Evolutionary conservation across 768 basidiomycete species (phyloP).

Genomic region (Lactarius hatsudake): DNA sequence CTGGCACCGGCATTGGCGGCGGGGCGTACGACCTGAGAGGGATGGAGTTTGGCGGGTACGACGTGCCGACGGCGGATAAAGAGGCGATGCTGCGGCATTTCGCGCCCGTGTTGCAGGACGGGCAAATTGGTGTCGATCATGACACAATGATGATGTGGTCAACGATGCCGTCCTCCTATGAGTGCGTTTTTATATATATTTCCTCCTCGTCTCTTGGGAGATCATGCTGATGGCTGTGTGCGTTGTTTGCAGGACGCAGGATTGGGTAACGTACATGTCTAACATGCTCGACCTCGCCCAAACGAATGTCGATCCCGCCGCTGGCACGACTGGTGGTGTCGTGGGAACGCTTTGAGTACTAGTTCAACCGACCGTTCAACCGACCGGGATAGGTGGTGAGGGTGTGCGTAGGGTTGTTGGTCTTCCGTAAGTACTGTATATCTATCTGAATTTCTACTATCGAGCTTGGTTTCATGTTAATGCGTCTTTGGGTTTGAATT

Average conservation of each 20-base stretch:
- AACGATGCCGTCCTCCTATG: slow-evolving; percentile 21
- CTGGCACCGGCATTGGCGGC: neutral
- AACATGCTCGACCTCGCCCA: slow-evolving; percentile 19
- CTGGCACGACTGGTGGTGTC: neutral
- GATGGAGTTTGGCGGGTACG: slow-evolving; percentile 19
- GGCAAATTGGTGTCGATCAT: slow-evolving; percentile 26
- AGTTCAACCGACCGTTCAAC: neutral
- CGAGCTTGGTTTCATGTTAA: neutral
- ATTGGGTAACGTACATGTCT: slow-evolving; percentile 27
- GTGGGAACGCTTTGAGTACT: neutral
- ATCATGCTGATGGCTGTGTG: neutral
- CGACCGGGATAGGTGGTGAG: neutral
- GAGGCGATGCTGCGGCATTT: slow-evolving; percentile 17
- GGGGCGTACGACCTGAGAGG: slow-evolving; percentile 10
- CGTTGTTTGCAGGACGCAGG: slow-evolving; percentile 17
- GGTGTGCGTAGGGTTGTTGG: neutral
- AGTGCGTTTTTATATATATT: slow-evolving; percentile 15
- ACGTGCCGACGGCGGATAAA: slow-evolving; percentile 7
- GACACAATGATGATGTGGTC: slow-evolving; percentile 30
- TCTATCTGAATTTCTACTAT: neutral
- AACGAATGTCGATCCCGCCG: neutral
- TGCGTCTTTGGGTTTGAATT: neutral
- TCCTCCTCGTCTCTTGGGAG: neutral
- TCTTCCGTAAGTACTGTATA: neutral
- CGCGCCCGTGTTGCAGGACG: slow-evolving; percentile 16